Conservation (phyloP, 345 rosid genomes). For the Eutrema yunnanense region DNA sequence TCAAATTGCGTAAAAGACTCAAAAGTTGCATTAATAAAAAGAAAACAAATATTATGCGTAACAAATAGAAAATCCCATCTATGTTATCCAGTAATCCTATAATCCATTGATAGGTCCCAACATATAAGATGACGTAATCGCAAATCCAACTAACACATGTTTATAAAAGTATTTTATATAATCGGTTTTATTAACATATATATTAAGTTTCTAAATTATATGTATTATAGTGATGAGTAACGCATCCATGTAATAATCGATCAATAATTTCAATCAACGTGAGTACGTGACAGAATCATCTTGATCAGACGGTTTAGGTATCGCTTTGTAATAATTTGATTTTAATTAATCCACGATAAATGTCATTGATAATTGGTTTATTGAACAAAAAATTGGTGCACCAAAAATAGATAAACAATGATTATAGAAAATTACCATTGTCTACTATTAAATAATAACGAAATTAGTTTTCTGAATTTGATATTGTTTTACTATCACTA, state of each 20-base stretch:
- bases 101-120: background rate
- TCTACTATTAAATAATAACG: too few relatives aligned
- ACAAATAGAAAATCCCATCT: background rate
- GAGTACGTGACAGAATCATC: background rate
- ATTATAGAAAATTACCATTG: background rate
- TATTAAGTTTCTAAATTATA: background rate
- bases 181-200: background rate
- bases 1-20: constrained; percentile 10
- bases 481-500: too few relatives aligned
- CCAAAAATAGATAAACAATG: background rate
- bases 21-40: constrained; percentile 5
- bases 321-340: background rate
- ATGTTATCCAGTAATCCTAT: background rate
- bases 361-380: background rate
- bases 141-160: background rate
- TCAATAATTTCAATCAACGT: background rate
- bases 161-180: background rate
- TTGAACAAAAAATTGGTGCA: background rate
- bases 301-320: background rate
- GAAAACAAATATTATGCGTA: constrained; percentile 2
- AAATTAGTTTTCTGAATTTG: too few relatives aligned
- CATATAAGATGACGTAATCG: background rate
- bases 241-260: background rate
- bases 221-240: background rate
- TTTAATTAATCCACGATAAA: background rate